Base-by-base conservation (phyloP, 1,284 basidiomycete species). In the Moniliella sp. region DNA sequence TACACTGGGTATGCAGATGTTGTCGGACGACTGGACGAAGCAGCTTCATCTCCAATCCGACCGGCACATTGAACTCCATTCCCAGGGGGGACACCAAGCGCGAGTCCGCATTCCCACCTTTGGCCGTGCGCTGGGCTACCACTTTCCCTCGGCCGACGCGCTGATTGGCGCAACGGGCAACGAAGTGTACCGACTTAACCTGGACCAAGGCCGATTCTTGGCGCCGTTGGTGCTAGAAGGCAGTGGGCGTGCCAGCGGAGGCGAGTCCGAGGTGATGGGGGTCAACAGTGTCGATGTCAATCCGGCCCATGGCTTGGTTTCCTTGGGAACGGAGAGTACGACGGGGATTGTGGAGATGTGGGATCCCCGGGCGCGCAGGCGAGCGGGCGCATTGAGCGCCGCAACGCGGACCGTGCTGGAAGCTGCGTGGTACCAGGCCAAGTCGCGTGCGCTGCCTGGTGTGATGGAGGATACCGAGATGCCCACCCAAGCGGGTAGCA, bases 1-100 rank as follows among this genome's bases (percentile, higher is more conserved):
- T n/a, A n/a, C n/a, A n/a, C n/a, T n/a, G n/a, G n/a, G n/a, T 23
- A 23, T 35, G 8, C 61, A 91, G 84, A 77, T 86, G 54, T 69
- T 99, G 7, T 93, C 86, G 1, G 77, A 83, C 57, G 91, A 99
- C 66, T 99, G 91, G 91, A 97, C 88, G 11, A 97, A 99, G 63
- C 78, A 78, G n/a, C 69, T 94, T 37, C 86, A 91, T 57, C 70
- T 99, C 1, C 91, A 97, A 69, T 75, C 77, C 30, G 86, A 97
- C 64, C 75, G 91, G n/a, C 80, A 81, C 4, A 62, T 97, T 32
- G 81, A 86, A 57, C 68, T 99, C 3, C 91, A 99, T 59, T 84
- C 81, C 0, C 91, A 97, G 63, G 74, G 78, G 27, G 83, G 83
- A 0, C 73, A 84, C n/a, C 82, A 93, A 59, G 82, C 93, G 52